Conservation (phyloP, 495 filamentous ascomycete species). For the Halenospora varia region DNA sequence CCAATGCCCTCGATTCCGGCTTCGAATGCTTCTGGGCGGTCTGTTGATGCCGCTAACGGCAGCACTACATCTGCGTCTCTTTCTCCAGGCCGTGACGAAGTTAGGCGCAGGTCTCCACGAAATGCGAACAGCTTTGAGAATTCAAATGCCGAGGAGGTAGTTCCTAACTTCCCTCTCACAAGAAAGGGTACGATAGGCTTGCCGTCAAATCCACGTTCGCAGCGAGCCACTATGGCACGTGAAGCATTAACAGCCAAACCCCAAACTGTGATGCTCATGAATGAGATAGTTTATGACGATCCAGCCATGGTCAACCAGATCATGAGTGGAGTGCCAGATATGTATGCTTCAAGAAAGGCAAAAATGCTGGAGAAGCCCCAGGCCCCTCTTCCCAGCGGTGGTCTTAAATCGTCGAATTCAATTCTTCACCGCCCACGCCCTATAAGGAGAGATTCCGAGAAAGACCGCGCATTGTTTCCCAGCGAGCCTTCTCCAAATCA, state of each 20-base stretch:
- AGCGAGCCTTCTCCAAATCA: slow-evolving; percentile 37
- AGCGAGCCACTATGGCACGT: slow-evolving; percentile 29
- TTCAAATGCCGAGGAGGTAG: slow-evolving; percentile 3
- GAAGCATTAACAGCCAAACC: slow-evolving; percentile 30
- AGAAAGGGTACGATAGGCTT: slow-evolving; percentile 44
- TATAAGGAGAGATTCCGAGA: slow-evolving; percentile 39
- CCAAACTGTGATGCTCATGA: slow-evolving; percentile 49
- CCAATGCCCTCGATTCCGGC: slow-evolving; percentile 9
- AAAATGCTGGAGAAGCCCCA: slow-evolving; percentile 8
- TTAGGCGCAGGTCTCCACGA: slow-evolving; percentile 22
- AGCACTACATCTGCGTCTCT: slow-evolving; percentile 23
- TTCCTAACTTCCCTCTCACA: slow-evolving; percentile 36
- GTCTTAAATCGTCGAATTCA: slow-evolving; percentile 27
- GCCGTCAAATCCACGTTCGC: slow-evolving; percentile 44
- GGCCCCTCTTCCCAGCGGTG: slow-evolving; percentile 7
- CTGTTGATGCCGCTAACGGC: slow-evolving; percentile 16
- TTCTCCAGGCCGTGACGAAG: slow-evolving; percentile 26
- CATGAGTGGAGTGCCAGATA: slow-evolving; percentile 33
- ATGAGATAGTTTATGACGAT: slow-evolving; percentile 46
- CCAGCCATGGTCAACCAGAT: slow-evolving; percentile 41
- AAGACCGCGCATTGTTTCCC: slow-evolving; percentile 36
- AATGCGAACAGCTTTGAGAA: slow-evolving; percentile 15
- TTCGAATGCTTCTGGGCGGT: slow-evolving; percentile 12
- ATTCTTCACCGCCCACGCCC: slow-evolving; percentile 50
- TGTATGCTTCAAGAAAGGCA: slow-evolving; percentile 23